These are phyloP conservation scores for Ceratocystis harringtonii DNA, from an alignment of 2,329 filamentous ascomycete species.

Conservation along the genomic window DNA sequence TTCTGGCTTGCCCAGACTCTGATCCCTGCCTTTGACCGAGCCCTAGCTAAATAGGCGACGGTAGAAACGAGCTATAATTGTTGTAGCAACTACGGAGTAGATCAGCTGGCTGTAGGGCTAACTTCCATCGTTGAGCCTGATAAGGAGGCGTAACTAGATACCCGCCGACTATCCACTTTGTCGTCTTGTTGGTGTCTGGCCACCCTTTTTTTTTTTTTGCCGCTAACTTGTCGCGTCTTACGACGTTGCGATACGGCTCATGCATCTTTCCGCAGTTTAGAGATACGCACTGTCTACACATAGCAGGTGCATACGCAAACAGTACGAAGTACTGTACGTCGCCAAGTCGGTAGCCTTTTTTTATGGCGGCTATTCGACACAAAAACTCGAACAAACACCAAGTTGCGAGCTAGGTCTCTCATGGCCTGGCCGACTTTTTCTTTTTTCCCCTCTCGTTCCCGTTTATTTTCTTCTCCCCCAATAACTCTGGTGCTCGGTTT, in stretches of 20 bases:
- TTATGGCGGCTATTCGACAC: background rate
- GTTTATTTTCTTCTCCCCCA: background rate
- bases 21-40: conserved; percentile 71
- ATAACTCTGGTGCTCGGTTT: background rate
- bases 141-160: too few species aligned
- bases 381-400: background rate
- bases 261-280: background rate
- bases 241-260: background rate
- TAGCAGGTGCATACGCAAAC: background rate
- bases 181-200: background rate
- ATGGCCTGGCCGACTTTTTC: background rate
- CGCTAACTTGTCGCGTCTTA: background rate
- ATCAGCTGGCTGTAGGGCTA: too few species aligned
- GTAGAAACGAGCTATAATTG: background rate
- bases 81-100: too few species aligned
- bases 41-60: conserved; percentile 26
- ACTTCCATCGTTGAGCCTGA: too few species aligned
- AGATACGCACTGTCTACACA: background rate
- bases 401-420: background rate
- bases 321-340: background rate
- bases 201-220: background rate
- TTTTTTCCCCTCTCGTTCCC: too few species aligned
- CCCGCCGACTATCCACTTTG: too few species aligned
- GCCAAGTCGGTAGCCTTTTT: background rate
- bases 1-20: conserved; percentile 99